Base-by-base conservation (phyloP, 371 early-diverging fungal genomes). In the Mortierella sp. region DNA sequence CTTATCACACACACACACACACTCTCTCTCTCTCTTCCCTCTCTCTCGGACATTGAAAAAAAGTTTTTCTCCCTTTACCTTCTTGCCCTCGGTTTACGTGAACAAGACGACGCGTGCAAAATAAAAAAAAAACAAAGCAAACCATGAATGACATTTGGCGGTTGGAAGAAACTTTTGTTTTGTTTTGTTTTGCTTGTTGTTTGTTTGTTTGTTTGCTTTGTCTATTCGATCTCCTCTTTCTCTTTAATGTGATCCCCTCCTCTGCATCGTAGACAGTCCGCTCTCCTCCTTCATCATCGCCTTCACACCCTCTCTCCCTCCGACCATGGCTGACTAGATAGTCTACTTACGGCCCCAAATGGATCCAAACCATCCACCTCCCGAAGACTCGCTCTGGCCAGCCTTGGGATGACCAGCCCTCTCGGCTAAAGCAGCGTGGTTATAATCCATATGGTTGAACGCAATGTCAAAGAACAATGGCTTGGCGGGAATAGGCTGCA, bases 391-490 rank as follows among this genome's bases (percentile, higher is more conserved):
- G 46, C 35, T 78, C 77, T 81, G 85, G 24, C 70, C 49, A 10
- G 76, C 56, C 58, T 77, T 78, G 29, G 87, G 80, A 54, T 75
- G 79, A 21, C 88, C 88, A 24, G 89, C 84, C 72, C 83, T 79
- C 51, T 85, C 83, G 54, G 87, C 83, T 27, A 83, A 55, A 6
- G 58, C 79, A 72, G 81, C 79, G 11, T 81, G 77, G 55, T 83
- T 71, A 27, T 92, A 96, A 65, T 95, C 91, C 58, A 97, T 88
- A 71, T 92, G 89, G 80, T 93, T 94, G 78, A 91, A 94, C 5
- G 96, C 96, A 63, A 97, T 87, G 79, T 97, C 97, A 87, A 94
- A 96, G 83, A 95, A 95, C 70, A 97, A 84, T 0, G 97, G 97
- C 77, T 96, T 96, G 75, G 90, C 91, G 3, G 95, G 91, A 55